Conservation (phyloP, 129 eudicot species). For the Pseudognaphalium luteoalbum region DNA sequence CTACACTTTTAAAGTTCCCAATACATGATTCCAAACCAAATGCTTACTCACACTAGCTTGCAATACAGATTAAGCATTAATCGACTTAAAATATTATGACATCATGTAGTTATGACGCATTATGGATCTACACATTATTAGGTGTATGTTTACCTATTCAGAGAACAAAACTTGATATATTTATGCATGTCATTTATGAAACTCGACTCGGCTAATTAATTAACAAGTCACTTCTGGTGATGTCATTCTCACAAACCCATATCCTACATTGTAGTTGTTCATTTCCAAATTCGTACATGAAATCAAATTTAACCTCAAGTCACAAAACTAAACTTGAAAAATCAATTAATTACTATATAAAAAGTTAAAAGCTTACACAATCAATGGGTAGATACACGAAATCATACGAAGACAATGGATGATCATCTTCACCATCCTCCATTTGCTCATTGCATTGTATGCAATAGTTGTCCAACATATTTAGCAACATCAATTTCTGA, state of each 20-base stretch:
- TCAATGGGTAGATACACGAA: conserved; percentile 94
- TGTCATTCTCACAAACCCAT: conserved; percentile 97
- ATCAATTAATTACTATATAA: not conserved
- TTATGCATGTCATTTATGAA: no score
- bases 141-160: no score
- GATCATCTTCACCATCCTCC: conserved; percentile 44
- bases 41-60: no score
- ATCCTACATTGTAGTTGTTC: conserved; percentile 96
- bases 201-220: no score
- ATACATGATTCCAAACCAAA: no score
- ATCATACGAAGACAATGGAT: conserved; percentile 80
- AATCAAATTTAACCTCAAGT: not conserved
- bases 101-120: no score
- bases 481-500: conserved; percentile 80
- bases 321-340: not conserved
- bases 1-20: no score
- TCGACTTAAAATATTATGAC: no score
- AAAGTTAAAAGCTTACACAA: conserved; percentile 46
- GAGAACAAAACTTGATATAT: no score
- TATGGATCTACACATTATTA: no score
- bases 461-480: conserved; percentile 98
- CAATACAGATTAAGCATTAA: no score
- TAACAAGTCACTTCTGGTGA: conserved; percentile 71
- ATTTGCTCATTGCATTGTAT: conserved; percentile 85
- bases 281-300: conserved; percentile 31